Percentiles rank a stretch among this genome's conserved stretches.
These are phyloP conservation scores for Phytophthora tubulina DNA, from an alignment of 352 stramenopile species.

Conservation along the genomic window DNA sequence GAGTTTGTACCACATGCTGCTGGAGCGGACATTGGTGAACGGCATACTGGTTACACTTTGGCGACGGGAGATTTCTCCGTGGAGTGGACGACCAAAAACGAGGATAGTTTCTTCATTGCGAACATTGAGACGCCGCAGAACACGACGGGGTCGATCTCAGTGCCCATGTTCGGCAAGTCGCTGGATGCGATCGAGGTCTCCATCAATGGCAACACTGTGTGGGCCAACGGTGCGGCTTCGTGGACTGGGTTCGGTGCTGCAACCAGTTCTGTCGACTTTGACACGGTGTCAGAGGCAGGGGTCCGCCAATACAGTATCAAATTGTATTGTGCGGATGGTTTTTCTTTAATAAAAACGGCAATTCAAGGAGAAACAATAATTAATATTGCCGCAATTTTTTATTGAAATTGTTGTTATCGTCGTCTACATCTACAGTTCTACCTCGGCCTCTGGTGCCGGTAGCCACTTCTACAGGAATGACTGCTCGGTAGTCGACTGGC, in stretches of 20 bases:
- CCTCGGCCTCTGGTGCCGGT: too few relatives aligned
- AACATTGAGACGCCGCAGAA: slow-evolving; percentile 22
- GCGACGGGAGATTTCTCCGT: slow-evolving; percentile 32
- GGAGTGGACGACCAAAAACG: slow-evolving; percentile 40
- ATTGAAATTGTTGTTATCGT: too few relatives aligned
- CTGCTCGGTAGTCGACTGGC: too few relatives aligned
- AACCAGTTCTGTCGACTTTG: slow-evolving; percentile 27
- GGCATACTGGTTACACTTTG: slow-evolving; percentile 40
- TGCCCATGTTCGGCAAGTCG: slow-evolving; percentile 43
- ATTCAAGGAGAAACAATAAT: background rate
- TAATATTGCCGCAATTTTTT: background rate
- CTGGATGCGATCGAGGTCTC: slow-evolving; percentile 37
- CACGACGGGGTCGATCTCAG: slow-evolving; percentile 41
- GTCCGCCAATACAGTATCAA: background rate
- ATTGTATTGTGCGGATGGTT: too few relatives aligned
- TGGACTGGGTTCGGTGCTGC: slow-evolving; percentile 23
- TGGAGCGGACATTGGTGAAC: slow-evolving; percentile 22
- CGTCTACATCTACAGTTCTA: too few relatives aligned
- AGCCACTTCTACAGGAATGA: too few relatives aligned
- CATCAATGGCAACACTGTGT: slow-evolving; percentile 48
- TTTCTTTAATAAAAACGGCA: too few relatives aligned
- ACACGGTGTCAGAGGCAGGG: slow-evolving; percentile 28
- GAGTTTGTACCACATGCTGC: slow-evolving; percentile 40
- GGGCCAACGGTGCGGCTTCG: slow-evolving; percentile 23
- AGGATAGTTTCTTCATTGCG: slow-evolving; percentile 35